These are phyloP conservation scores for Tylopilus orsonianus DNA, from an alignment of 1,284 basidiomycete genomes.

Conservation along the genomic window DNA sequence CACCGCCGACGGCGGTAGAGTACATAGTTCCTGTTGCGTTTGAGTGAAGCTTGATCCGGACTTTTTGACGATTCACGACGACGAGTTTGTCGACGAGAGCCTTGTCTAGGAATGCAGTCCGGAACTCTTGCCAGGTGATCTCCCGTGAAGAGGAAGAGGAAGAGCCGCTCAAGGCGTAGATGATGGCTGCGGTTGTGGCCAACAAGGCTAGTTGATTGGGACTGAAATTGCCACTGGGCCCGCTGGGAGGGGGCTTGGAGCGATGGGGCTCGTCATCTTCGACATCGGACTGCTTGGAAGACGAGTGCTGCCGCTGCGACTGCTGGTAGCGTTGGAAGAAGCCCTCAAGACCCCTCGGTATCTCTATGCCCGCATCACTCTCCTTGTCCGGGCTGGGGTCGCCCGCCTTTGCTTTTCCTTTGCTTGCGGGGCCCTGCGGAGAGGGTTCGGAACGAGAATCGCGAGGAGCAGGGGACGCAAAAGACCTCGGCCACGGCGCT, in stretches of 20 bases:
- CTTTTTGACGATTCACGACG: constrained; percentile 90
- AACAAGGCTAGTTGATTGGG: constrained; percentile 62
- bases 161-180: constrained; percentile 69
- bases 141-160: constrained; percentile 69
- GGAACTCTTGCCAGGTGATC: constrained; percentile 99
- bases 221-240: constrained; percentile 48
- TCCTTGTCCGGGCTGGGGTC: constrained; percentile 24
- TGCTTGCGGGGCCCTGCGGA: constrained; percentile 29
- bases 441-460: constrained; percentile 22
- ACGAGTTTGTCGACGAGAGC: constrained; percentile 94
- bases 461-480: constrained; percentile 43
- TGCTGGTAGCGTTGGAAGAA: constrained; percentile 78
- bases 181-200: constrained; percentile 58
- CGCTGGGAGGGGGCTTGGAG: constrained; percentile 45
- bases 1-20: constrained; percentile 48
- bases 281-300: constrained; percentile 32
- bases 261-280: constrained; percentile 40
- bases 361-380: constrained; percentile 20
- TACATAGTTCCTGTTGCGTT: constrained; percentile 81
- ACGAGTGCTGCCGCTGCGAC: constrained; percentile 39
- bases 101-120: constrained; percentile 93
- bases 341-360: constrained; percentile 65
- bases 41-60: constrained; percentile 84
- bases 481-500: constrained; percentile 36
- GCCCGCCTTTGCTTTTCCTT: constrained; percentile 43